Percentiles rank a stretch among this genome's conserved stretches.
Evolutionary conservation across 176 grass and related monocot species (phyloP).

Genomic region (Oryza coarctata): DNA sequence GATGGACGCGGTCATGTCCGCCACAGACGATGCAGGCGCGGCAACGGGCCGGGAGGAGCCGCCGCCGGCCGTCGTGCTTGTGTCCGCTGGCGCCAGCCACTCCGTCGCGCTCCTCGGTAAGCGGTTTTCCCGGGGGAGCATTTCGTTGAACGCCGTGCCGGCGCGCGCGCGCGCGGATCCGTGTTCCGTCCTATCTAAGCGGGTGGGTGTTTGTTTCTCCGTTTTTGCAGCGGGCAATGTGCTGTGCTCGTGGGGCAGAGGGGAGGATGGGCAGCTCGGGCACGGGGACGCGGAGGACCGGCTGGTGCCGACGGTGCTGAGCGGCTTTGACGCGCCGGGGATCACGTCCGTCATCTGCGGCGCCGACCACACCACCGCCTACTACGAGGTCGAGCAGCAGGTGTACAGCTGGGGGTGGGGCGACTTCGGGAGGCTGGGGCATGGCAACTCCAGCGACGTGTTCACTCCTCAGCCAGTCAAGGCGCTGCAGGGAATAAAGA

Average conservation of each 20-base stretch:
- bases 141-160: neutral
- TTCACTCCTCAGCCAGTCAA: slow-evolving; percentile 92
- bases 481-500: slow-evolving; percentile 81
- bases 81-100: slow-evolving; percentile 95
- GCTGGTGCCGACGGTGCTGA: slow-evolving; percentile 76
- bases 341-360: slow-evolving; percentile 84
- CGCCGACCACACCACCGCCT: slow-evolving; percentile 95
- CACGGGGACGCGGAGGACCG: slow-evolving; percentile 95
- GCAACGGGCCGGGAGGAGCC: neutral
- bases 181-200: no score
- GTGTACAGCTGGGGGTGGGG: slow-evolving; percentile 99
- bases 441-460: slow-evolving; percentile 94
- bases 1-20: slow-evolving; percentile 40
- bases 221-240: slow-evolving; percentile 66
- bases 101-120: slow-evolving; percentile 96
- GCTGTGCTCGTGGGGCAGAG: slow-evolving; percentile 96
- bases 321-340: slow-evolving; percentile 56
- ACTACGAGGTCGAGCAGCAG: slow-evolving; percentile 71
- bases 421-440: slow-evolving; percentile 90
- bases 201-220: neutral
- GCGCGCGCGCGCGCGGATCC: neutral
- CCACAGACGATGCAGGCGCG: slow-evolving; percentile 17
- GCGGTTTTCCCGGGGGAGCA: neutral
- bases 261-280: slow-evolving; percentile 95
- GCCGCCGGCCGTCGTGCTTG: slow-evolving; percentile 51